Evolutionary conservation across 192 early-diverging fungal genomes (phyloP), one percentile per base, ranked within the genome.

Genomic region (Mortierella hygrophila): DNA sequence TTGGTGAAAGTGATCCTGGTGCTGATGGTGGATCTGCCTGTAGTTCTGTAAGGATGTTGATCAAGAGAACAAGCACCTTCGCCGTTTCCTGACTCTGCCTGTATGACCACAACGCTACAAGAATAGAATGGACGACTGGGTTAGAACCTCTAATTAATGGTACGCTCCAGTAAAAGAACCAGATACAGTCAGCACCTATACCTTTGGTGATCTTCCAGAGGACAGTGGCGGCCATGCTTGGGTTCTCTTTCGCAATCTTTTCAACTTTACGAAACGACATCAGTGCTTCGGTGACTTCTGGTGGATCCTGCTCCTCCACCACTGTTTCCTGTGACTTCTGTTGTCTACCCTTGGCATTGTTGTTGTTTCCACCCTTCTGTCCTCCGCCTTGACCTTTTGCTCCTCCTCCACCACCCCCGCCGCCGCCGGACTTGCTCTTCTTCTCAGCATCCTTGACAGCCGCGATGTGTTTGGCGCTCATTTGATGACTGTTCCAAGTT

Each of bases 381-480:
- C 68, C 74, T 57, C 69, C 52, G n/a, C 69, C 68, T 57, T 57
- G 55, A 26, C 60, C 42, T 60, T 83, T 83, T 13, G 81, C 32
- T 73, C 63, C 46, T 13, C 60, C 60, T 6, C n/a, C n/a, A 60
- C 55, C 46, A 32, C 60, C 60, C 4, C n/a, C n/a, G n/a, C 55
- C n/a, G 37, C 47, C 60, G 37, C 65, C 49, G 57, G 40, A 40
- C 69, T 76, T 78, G 20, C 71, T 72, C 47, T 73, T 77, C 38
- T 82, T 88, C 4, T 75, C 75, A 0, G 75, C 49, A 13, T 88
- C 85, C 63, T 92, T 92, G 41, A 87, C 88, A 73, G 85, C 83
- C 0, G 88, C 80, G 23, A 92, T 78, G 72, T 92, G 91, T 68
- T 92, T 92, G 57, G 90, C 82, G 32, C 91, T 92, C 55, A 89